Evolutionary conservation across 257 asterid genomes (phyloP), one percentile per base, ranked within the genome.

Genomic region (Salvia rosmarinus): DNA sequence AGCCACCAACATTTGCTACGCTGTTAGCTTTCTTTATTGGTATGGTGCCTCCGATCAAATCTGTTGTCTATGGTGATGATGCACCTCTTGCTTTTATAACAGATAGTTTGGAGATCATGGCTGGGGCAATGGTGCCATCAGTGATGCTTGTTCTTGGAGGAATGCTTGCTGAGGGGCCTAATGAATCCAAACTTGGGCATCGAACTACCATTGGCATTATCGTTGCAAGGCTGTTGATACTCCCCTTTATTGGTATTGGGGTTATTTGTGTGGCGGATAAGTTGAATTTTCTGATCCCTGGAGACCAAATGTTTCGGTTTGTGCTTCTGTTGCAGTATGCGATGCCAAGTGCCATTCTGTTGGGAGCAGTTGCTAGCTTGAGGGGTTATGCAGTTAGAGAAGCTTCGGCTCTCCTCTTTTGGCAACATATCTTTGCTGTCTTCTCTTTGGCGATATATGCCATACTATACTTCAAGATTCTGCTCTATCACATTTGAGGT

Each of bases 131-230:
- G 90, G 96, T 91, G 69, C 99, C 99, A n/a, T 86, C 93, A 3
- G 96, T 94, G 6, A 89, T 94, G 96, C 85, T 94, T 40, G 79
- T 88, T 76, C 92, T 94, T 23, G 99, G 99, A 72, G 98, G 96
- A 68, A 94, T 89, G 96, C 85, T 94, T 14, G 96, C 96, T 4
- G 98, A 94, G 83, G 98, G 97, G 72, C 96, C 95, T 6, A 84
- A 83, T 25, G 89, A 85, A 77, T 91, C 99, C 2, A 82, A 79
- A 74, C 92, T 94, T 2, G 99, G 98, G 43, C 30, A 75, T 14
- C 39, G 93, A 55, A 94, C 98, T 8, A 89, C 91, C 6, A 66
- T 86, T 30, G 96, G 96, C 0, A 79, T 91, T 14, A 85, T 82
- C 7, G 75, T 89, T 16, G 91, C 96, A 1, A 86, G 98, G 35